Base-by-base conservation (phyloP, 306 rosid species). In the Cyclanthera cordifolia region DNA sequence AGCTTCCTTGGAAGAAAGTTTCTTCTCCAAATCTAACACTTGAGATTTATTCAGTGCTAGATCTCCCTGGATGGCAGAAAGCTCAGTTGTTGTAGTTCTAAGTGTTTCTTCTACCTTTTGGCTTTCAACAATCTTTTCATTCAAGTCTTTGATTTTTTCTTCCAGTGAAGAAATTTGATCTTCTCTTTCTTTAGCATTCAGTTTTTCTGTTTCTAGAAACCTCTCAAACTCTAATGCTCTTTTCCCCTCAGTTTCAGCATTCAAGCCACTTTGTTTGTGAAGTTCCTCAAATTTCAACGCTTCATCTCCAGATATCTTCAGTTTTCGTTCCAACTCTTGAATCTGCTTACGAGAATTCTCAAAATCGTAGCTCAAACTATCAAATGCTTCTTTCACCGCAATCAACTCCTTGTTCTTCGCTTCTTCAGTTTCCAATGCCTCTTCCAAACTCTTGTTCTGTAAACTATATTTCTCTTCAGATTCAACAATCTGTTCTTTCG, bases 211-310 rank as follows among this genome's bases (percentile, higher is more conserved):
- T 85, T 84, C 90, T n/a, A 87, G 90, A 67, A 87, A 76, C 74
- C 79, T 90, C 85, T 86, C 94, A 28, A 80, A 73, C 73, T 89
- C 96, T 24, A 82, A 27, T 45, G 88, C 96, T 75, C 73, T 86
- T 78, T 79, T 83, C 41, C 79, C 79, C 81, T 83, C 95, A 8
- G 89, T 76, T 71, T 93, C 98, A 10, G 95, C 96, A 15, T 81
- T 90, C 1, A 73, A 82, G 30, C 96, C 87, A 75, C 95, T 93
- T 83, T 86, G 73, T 85, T 84, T 81, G 74, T 89, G 98, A 69
- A 93, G 87, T 78, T 89, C 91, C 83, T 89, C 96, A 27, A 83
- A 89, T 79, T 86, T 93, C 53, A 55, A 74, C 0, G 76, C 84
- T 80, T 89, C 98, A 0, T 66, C 81, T 5, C 59, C 83, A 64